Conservation (phyloP, 345 rosid genomes). For the Excoecaria agallocha region DNA sequence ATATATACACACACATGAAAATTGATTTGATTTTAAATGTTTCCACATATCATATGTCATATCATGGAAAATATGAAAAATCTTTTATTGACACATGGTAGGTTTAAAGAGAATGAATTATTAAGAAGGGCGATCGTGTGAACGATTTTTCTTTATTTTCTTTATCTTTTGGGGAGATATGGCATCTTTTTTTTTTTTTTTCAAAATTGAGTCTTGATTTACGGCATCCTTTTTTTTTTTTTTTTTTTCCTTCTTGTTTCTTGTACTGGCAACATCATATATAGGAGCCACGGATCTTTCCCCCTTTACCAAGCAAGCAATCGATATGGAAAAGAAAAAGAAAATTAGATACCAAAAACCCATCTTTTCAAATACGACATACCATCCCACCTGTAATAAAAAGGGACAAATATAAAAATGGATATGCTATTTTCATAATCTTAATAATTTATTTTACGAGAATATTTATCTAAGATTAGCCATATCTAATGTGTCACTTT, state of each 20-base stretch:
- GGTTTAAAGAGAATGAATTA: background rate
- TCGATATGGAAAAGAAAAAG: background rate
- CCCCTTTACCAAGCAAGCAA: conserved; percentile 25
- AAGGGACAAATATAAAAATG: no score
- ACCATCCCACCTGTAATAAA: background rate
- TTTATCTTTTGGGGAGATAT: conserved; percentile 9
- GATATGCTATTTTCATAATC: conserved; percentile 1
- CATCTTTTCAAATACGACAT: conserved; percentile 12
- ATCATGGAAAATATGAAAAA: background rate
- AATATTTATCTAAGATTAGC: background rate
- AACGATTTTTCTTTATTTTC: background rate
- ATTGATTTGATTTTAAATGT: no score
- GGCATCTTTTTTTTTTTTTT: conserved; percentile 34
- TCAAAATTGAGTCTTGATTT: conserved; percentile 29
- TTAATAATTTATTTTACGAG: background rate
- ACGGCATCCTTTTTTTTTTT: no score
- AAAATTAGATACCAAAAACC: background rate
- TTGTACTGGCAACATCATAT: conserved; percentile 20
- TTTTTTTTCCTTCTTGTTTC: no score
- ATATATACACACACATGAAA: no score
- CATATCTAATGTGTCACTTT: background rate
- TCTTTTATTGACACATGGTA: background rate
- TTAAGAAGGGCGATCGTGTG: background rate
- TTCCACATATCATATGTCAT: no score
- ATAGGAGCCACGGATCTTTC: conserved; percentile 7